Conservation (phyloP, 2,329 filamentous ascomycete genomes). For the Penicillium crustosum region DNA sequence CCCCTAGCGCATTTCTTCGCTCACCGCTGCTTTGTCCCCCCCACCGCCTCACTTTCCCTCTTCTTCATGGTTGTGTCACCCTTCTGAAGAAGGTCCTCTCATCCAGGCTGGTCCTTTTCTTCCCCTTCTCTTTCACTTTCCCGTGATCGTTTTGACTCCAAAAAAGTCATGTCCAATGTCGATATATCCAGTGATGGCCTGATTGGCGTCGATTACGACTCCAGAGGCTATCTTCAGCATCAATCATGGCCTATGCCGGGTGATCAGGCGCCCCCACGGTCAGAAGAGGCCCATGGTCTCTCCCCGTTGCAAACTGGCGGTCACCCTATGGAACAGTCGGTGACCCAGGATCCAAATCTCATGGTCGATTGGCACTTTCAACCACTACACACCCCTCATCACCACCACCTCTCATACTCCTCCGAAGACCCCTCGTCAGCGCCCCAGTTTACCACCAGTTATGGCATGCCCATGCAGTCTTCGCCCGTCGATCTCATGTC, state of each 20-base stretch:
- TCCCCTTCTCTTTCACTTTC: conserved; percentile 30
- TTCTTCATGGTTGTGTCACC: conserved; percentile 27
- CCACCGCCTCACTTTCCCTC: conserved; percentile 39
- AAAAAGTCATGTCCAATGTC: conserved; percentile 45
- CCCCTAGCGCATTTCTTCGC: conserved; percentile 41
- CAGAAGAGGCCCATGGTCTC: conserved; percentile 42
- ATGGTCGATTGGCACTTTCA: conserved; percentile 50
- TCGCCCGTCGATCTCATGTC: conserved; percentile 56
- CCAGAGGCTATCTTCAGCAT: conserved; percentile 46
- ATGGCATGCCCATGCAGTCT: conserved; percentile 48
- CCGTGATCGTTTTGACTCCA: conserved; percentile 33
- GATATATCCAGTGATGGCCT: conserved; percentile 48
- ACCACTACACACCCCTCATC: conserved; percentile 37
- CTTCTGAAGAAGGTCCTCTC: conserved; percentile 31
- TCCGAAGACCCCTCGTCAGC: conserved; percentile 55
- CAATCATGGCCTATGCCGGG: conserved; percentile 45
- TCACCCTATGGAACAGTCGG: conserved; percentile 45
- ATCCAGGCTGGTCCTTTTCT: conserved; percentile 33
- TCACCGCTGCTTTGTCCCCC: conserved; percentile 47
- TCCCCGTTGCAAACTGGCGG: conserved; percentile 46
- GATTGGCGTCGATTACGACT: conserved; percentile 50
- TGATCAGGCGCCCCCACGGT: conserved; percentile 40
- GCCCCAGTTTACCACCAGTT: conserved; percentile 57
- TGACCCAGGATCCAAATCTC: conserved; percentile 45
- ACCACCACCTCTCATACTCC: conserved; percentile 40